Evolutionary conservation across 148 eudicot species (phyloP).

Genomic region (Chenopodium berlandieri): DNA sequence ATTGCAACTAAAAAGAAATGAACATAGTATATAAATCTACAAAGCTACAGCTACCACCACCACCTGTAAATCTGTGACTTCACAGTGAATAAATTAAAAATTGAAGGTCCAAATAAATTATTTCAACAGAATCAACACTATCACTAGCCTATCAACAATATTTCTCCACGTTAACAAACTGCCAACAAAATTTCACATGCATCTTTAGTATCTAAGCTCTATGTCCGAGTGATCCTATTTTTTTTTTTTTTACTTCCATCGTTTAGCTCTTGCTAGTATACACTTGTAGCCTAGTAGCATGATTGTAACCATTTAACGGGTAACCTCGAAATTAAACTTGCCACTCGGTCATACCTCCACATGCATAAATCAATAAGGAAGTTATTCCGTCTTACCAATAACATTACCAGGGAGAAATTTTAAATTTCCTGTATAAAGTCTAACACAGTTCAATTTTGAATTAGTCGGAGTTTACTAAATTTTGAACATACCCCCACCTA

Average conservation of each 20-base stretch:
- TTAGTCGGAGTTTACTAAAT: neutral
- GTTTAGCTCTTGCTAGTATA: neutral
- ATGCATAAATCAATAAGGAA: neutral
- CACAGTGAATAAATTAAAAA: neutral
- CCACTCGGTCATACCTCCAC: neutral
- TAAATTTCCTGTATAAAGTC: too few relatives aligned
- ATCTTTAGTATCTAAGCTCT: neutral
- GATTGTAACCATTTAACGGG: neutral
- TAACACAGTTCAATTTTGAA: neutral
- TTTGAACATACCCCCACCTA: too few relatives aligned
- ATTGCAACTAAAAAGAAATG: too few relatives aligned
- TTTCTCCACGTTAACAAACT: neutral
- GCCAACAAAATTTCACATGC: slow-evolving; percentile 20
- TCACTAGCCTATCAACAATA: neutral
- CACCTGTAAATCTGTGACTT: neutral
- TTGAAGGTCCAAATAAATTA: neutral
- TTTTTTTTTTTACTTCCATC: neutral
- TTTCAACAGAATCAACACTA: neutral
- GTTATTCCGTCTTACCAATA: too few relatives aligned
- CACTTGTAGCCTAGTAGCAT: too few relatives aligned
- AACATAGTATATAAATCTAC: too few relatives aligned
- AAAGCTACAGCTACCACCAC: neutral
- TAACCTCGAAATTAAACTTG: too few relatives aligned
- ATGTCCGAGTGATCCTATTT: neutral
- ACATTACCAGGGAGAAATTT: too few relatives aligned